phyloP scores from a whole-genome alignment of 768 basidiomycete genomes.

The Peribolospora kevripleyi region DNA sequence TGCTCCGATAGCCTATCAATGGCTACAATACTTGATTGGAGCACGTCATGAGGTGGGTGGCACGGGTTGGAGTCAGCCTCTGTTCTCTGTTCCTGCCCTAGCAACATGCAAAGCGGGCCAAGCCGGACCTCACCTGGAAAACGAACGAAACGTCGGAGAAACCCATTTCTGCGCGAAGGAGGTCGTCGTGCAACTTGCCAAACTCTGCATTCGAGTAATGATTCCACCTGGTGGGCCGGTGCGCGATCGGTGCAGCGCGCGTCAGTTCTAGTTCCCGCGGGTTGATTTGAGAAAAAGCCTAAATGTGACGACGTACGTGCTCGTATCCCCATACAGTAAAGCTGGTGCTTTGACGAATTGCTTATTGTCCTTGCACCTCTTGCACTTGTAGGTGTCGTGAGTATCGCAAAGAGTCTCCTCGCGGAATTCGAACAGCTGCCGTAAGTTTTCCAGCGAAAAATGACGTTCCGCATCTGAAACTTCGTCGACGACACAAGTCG shows the following conservation, averaged over 20 bases:
- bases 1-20: too few relatives aligned
- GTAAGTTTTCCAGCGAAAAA: constrained; percentile 66
- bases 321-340: constrained; percentile 81
- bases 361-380: constrained; percentile 62
- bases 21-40: too few relatives aligned
- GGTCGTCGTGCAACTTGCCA: constrained; percentile 77
- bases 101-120: too few relatives aligned
- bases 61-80: too few relatives aligned
- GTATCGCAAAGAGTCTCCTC: constrained; percentile 33
- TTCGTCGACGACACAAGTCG: constrained; percentile 93
- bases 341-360: constrained; percentile 63
- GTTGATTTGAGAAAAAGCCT: not conserved
- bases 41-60: too few relatives aligned
- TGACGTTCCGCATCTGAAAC: constrained; percentile 87
- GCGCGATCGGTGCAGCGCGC: not conserved
- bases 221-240: constrained; percentile 48
- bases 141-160: constrained; percentile 70
- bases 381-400: constrained; percentile 95
- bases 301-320: constrained; percentile 44
- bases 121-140: constrained; percentile 32
- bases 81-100: too few relatives aligned
- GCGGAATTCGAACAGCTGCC: constrained; percentile 64
- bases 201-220: constrained; percentile 79
- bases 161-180: constrained; percentile 71
- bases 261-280: not conserved